Percentiles rank a stretch among this genome's conserved stretches.
These are phyloP conservation scores for Thalassiosira profunda DNA, from an alignment of 108 stramenopile species.

Conservation along the genomic window DNA sequence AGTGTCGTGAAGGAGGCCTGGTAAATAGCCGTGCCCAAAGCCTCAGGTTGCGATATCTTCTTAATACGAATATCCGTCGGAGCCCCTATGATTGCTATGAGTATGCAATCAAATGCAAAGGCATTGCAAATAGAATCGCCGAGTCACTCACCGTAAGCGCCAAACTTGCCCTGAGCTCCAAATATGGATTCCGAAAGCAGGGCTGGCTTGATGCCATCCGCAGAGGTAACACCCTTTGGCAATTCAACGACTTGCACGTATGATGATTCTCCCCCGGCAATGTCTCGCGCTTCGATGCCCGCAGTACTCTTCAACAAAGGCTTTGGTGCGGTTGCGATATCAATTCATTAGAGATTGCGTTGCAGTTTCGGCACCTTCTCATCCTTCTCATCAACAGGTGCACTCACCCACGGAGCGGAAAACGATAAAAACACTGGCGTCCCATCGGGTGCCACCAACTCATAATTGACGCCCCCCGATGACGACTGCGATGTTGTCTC, in stretches of 20 bases:
- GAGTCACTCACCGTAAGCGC: constrained; percentile 29
- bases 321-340: constrained; percentile 5
- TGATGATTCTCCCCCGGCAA: constrained; percentile 69
- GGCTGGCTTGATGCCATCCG: constrained; percentile 26
- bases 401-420: constrained; percentile 36
- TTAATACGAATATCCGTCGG: constrained; percentile 70
- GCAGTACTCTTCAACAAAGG: constrained; percentile 61
- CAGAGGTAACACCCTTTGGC: constrained; percentile 43
- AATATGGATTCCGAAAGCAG: constrained; percentile 49
- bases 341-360: not conserved
- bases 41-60: not conserved
- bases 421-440: constrained; percentile 42
- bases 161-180: constrained; percentile 67
- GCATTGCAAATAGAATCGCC: not conserved
- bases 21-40: constrained; percentile 30
- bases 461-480: constrained; percentile 30
- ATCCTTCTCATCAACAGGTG: not conserved
- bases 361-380: not conserved
- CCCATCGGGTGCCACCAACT: constrained; percentile 44
- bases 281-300: constrained; percentile 78
- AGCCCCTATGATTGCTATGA: constrained; percentile 51
- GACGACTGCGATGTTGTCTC: constrained; percentile 8
- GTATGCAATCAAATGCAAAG: not conserved
- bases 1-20: constrained; percentile 69
- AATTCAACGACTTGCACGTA: constrained; percentile 71